These are phyloP conservation scores for Fraxinus sp. DNA, from an alignment of 305 asterid species.

Conservation along the genomic window DNA sequence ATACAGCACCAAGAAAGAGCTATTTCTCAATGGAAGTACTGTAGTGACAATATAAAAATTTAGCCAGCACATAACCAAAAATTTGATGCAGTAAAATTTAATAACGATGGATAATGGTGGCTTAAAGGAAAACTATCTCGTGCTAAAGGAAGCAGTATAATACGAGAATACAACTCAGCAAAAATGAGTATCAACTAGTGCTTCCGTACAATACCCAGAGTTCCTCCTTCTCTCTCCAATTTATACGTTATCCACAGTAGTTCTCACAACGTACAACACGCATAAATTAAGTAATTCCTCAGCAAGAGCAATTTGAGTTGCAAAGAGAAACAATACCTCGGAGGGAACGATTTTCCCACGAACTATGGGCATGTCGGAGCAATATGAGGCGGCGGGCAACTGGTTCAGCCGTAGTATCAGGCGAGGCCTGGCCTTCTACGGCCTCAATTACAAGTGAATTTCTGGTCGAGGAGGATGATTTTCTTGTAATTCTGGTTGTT, in stretches of 20 bases:
- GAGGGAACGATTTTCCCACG: constrained; percentile 68
- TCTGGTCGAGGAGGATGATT: constrained; percentile 24
- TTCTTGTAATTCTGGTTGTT: constrained; percentile 21
- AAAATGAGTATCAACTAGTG: neutral
- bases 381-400: constrained; percentile 73
- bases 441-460: constrained; percentile 38
- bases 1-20: neutral
- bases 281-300: neutral
- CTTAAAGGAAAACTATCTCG: neutral
- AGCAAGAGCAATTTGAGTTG: neutral
- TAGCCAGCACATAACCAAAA: neutral
- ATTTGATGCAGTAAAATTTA: neutral
- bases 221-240: neutral
- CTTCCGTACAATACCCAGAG: constrained; percentile 1
- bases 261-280: neutral
- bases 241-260: neutral
- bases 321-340: constrained; percentile 44
- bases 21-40: neutral
- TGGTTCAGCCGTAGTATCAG: constrained; percentile 39
- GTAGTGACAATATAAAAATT: neutral
- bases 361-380: constrained; percentile 87
- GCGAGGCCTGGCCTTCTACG: constrained; percentile 34
- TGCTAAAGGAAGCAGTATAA: neutral
- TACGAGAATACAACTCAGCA: neutral
- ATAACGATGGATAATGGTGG: neutral